A percentile compares a stretch with the other conserved stretches of the same genome.
Conservation (phyloP, 768 basidiomycete genomes). For the Podaxis sp. region DNA sequence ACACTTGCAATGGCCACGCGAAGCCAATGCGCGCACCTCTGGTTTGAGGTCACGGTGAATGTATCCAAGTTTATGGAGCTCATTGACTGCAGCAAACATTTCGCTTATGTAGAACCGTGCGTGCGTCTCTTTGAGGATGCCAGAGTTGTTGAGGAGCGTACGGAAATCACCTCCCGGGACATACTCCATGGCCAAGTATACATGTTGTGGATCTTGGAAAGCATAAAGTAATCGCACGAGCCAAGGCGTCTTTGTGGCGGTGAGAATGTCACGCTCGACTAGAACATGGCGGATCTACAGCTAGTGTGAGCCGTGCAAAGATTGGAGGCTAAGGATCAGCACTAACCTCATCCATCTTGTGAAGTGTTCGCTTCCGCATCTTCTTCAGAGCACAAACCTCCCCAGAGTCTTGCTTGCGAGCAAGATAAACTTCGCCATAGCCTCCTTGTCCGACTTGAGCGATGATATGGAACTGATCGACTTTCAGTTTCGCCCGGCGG, state of each 20-base stretch:
- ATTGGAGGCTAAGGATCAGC: not conserved
- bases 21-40: constrained; percentile 57
- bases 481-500: constrained; percentile 86
- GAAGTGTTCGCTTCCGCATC: constrained; percentile 91
- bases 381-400: constrained; percentile 98
- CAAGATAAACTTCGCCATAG: constrained; percentile 96
- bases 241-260: constrained; percentile 97
- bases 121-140: constrained; percentile 95
- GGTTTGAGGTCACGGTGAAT: constrained; percentile 98
- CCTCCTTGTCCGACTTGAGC: constrained; percentile 99
- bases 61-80: constrained; percentile 96
- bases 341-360: constrained; percentile 96
- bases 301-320: not conserved
- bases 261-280: constrained; percentile 96
- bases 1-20: not conserved
- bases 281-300: constrained; percentile 92
- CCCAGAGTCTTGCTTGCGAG: constrained; percentile 91
- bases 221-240: constrained; percentile 92
- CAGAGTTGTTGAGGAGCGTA: constrained; percentile 95
- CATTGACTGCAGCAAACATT: constrained; percentile 94
- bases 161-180: constrained; percentile 98
- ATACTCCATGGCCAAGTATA: constrained; percentile 99
- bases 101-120: constrained; percentile 96
- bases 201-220: constrained; percentile 88
- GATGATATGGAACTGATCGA: constrained; percentile 97